Evolutionary conservation across 2,329 filamentous ascomycete species (phyloP).

Genomic region (Phaeosphaeria sp.): DNA sequence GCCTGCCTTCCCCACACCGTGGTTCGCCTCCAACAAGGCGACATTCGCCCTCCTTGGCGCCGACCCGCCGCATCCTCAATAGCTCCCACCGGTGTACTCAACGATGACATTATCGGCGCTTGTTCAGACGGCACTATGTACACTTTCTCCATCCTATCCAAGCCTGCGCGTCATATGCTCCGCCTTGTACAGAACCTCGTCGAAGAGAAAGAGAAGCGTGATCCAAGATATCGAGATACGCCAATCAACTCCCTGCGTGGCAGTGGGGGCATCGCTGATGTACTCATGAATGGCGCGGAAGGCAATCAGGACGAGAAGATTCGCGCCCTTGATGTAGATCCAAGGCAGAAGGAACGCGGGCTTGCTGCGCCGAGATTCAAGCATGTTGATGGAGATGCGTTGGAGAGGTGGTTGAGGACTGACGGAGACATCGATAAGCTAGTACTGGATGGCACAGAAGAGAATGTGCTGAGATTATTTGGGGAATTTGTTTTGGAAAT

Average conservation of each 20-base stretch:
- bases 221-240: constrained; percentile 17
- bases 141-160: constrained; percentile 68
- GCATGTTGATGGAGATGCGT: constrained; percentile 53
- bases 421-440: constrained; percentile 24
- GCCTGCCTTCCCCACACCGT: constrained; percentile 51
- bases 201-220: constrained; percentile 23
- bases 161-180: constrained; percentile 71
- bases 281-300: constrained; percentile 31
- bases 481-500: constrained; percentile 30
- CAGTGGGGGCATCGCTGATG: constrained; percentile 25
- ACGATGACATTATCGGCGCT: constrained; percentile 57
- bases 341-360: constrained; percentile 23
- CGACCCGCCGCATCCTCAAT: constrained; percentile 15
- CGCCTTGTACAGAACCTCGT: constrained; percentile 73
- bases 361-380: constrained; percentile 28
- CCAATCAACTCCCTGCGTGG: constrained; percentile 12
- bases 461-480: constrained; percentile 28
- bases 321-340: constrained; percentile 32
- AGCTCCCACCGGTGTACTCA: constrained; percentile 44
- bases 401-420: constrained; percentile 40
- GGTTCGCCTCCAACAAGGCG: constrained; percentile 59
- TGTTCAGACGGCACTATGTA: constrained; percentile 61
- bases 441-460: constrained; percentile 20
- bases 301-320: constrained; percentile 26
- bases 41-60: constrained; percentile 48